A percentile compares a stretch with the other conserved stretches of the same genome.
These are phyloP conservation scores for Pseudocercospora fijiensis DNA, from an alignment of 2,329 filamentous ascomycete genomes.

Conservation along the genomic window DNA sequence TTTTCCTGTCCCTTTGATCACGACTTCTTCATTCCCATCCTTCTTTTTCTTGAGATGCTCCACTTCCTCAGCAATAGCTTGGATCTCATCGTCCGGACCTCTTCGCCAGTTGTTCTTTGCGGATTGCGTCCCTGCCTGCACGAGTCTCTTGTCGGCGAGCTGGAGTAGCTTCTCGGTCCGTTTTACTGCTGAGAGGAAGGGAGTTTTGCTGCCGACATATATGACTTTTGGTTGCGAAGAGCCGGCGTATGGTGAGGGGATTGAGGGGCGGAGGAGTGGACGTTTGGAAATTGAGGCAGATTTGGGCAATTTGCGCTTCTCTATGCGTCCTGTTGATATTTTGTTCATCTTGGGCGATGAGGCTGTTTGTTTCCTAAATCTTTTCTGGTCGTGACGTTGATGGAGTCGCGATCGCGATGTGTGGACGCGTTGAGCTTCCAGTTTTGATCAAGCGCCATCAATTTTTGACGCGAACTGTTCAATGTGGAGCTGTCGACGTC, in stretches of 20 bases:
- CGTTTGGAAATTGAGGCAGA: constrained; percentile 52
- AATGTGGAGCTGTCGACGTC: background rate
- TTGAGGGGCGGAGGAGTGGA: constrained; percentile 57
- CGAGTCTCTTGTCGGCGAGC: constrained; percentile 53
- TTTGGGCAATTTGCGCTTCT: background rate
- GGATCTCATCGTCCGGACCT: constrained; percentile 30
- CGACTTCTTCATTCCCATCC: constrained; percentile 52
- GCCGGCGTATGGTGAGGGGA: constrained; percentile 55
- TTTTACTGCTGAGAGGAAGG: constrained; percentile 67
- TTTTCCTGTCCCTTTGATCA: constrained; percentile 64
- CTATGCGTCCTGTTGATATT: background rate
- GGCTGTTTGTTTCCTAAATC: too few species aligned
- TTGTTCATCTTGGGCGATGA: background rate
- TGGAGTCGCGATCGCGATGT: background rate
- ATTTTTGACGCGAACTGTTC: background rate
- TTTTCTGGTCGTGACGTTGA: background rate
- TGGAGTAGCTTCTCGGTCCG: constrained; percentile 64
- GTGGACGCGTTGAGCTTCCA: background rate
- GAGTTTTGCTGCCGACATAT: constrained; percentile 64
- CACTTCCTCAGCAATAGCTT: constrained; percentile 42
- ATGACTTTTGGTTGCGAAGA: constrained; percentile 55
- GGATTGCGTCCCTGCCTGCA: constrained; percentile 42
- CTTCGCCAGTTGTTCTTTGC: constrained; percentile 27
- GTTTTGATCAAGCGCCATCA: background rate
- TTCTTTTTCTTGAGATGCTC: constrained; percentile 35